Conservation (phyloP, 75 land plant genomes). For the Cunninghamia lanceolata region DNA sequence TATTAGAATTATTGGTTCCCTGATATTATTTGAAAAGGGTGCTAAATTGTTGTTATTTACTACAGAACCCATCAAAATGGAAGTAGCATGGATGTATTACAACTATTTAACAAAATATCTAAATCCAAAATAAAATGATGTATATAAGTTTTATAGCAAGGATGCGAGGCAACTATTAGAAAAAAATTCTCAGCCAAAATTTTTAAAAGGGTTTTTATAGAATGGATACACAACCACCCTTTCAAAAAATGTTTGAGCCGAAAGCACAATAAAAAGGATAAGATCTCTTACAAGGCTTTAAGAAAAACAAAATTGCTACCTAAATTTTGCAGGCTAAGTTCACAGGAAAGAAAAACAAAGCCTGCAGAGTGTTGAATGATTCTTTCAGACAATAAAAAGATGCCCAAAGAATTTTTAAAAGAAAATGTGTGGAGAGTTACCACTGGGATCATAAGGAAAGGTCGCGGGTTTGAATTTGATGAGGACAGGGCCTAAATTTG, state of each 20-base stretch:
- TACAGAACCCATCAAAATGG: not conserved
- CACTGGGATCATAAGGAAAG: not conserved
- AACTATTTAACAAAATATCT: conserved; percentile 1
- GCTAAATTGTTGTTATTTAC: not conserved
- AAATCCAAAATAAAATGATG: too few relatives aligned
- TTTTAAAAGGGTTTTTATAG: too few relatives aligned
- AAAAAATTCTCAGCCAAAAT: too few relatives aligned
- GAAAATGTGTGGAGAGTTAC: not conserved
- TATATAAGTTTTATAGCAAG: too few relatives aligned
- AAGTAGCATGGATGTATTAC: not conserved
- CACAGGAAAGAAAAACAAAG: not conserved
- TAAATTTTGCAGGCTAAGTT: too few relatives aligned
- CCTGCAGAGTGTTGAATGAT: not conserved
- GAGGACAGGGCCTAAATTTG: too few relatives aligned
- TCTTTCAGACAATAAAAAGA: not conserved
- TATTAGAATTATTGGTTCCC: too few relatives aligned
- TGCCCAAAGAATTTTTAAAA: too few relatives aligned
- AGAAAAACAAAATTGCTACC: too few relatives aligned
- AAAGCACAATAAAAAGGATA: too few relatives aligned
- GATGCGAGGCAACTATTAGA: too few relatives aligned
- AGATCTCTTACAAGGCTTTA: not conserved
- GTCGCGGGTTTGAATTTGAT: not conserved
- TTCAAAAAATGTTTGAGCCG: not conserved
- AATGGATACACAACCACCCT: not conserved
- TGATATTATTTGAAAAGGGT: too few relatives aligned